These are phyloP conservation scores for Corchorus olitorius DNA, from an alignment of 345 rosid species.

Conservation along the genomic window DNA sequence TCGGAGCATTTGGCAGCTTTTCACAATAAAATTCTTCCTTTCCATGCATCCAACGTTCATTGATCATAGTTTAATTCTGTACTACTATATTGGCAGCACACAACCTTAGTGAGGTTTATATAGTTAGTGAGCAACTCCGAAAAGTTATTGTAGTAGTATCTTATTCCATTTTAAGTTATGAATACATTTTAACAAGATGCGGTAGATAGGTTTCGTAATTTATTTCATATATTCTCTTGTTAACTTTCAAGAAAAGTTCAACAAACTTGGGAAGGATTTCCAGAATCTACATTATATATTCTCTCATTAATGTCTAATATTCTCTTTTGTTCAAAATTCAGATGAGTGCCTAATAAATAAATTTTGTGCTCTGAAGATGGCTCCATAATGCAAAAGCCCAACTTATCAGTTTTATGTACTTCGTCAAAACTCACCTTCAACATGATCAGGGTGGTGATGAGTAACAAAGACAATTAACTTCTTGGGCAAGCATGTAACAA, in stretches of 20 bases:
- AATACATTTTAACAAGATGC: neutral
- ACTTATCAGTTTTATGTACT: neutral
- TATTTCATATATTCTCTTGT: neutral
- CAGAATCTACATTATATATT: neutral
- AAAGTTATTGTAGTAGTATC: neutral
- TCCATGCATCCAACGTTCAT: too few relatives aligned
- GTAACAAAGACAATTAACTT: conserved; percentile 80
- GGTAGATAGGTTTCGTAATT: neutral
- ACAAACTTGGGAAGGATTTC: neutral
- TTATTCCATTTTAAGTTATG: neutral
- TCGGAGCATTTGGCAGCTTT: too few relatives aligned
- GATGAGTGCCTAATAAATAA: conserved; percentile 1
- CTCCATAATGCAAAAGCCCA: neutral
- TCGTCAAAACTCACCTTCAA: conserved; percentile 57
- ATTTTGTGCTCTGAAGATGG: neutral
- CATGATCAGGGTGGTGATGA: conserved; percentile 86
- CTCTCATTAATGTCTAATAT: neutral
- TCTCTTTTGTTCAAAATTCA: neutral
- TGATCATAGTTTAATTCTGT: too few relatives aligned
- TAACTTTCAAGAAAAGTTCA: neutral
- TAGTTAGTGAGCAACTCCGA: too few relatives aligned
- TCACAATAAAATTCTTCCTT: too few relatives aligned
- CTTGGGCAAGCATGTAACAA: conserved; percentile 68
- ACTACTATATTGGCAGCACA: too few relatives aligned
- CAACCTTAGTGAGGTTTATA: too few relatives aligned